These are phyloP conservation scores for Codiaeum variegatum DNA, from an alignment of 441 rosid genomes.

Conservation along the genomic window DNA sequence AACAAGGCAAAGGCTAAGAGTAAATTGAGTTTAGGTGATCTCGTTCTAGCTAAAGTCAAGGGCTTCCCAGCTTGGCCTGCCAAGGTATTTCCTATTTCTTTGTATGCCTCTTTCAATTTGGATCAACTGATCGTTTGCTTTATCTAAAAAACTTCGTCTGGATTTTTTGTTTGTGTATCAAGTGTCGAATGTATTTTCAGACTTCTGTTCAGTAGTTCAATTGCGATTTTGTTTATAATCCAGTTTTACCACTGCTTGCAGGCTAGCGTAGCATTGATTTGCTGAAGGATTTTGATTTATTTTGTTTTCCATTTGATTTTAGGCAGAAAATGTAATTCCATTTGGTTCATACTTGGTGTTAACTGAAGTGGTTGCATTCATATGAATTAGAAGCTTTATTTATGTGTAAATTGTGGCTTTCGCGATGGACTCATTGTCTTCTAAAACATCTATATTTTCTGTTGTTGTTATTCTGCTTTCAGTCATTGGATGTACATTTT, in stretches of 20 bases:
- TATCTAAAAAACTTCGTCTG: background rate
- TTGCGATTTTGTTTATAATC: background rate
- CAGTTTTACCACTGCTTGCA: background rate
- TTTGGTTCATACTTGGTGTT: background rate
- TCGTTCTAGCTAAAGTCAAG: slow-evolving; percentile 96
- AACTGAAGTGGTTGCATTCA: background rate
- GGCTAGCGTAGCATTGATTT: background rate
- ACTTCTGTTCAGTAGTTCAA: background rate
- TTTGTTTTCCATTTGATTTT: background rate
- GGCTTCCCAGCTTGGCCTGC: slow-evolving; percentile 99
- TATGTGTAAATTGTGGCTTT: slow-evolving; percentile 2
- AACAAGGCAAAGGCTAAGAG: slow-evolving; percentile 61
- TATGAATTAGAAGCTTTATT: background rate
- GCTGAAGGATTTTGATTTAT: background rate
- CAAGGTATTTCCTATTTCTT: slow-evolving; percentile 44
- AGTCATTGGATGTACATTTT: background rate
- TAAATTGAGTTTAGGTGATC: slow-evolving; percentile 87
- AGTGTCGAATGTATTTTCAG: background rate
- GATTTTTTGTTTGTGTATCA: background rate
- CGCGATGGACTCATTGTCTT: too few relatives aligned
- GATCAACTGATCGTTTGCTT: background rate
- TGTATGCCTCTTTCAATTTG: background rate
- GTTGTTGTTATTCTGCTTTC: background rate
- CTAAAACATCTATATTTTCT: background rate
- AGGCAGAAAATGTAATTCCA: background rate